Evolutionary conservation across 805 yeast species (phyloP).

Genomic region (Myxozyma sirexii): DNA sequence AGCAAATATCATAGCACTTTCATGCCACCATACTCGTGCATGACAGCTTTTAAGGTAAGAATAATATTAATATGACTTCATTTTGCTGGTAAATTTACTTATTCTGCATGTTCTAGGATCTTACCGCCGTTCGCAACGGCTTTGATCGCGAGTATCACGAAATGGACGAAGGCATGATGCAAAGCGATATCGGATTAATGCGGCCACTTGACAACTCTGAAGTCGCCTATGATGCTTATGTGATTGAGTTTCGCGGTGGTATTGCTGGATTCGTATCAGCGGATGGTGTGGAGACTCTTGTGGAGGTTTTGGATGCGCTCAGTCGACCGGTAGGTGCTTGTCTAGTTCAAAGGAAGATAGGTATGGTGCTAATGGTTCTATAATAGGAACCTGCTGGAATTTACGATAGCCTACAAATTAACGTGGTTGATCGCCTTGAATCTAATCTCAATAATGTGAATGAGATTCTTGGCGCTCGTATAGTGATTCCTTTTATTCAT

Average conservation of each 20-base stretch:
- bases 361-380: slow-evolving; percentile 15
- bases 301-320: slow-evolving; percentile 45
- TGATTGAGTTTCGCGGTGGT: slow-evolving; percentile 55
- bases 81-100: neutral
- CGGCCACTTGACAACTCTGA: slow-evolving; percentile 40
- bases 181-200: slow-evolving; percentile 5
- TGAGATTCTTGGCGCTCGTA: slow-evolving; percentile 49
- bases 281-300: slow-evolving; percentile 45
- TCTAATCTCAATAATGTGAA: slow-evolving; percentile 42
- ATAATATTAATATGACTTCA: neutral
- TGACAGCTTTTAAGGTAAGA: slow-evolving; percentile 23
- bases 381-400: slow-evolving; percentile 27
- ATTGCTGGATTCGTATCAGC: slow-evolving; percentile 55
- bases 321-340: slow-evolving; percentile 28
- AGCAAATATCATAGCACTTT: slow-evolving; percentile 6
- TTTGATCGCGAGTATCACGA: slow-evolving; percentile 14
- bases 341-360: neutral
- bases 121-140: slow-evolving; percentile 16
- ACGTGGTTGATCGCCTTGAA: slow-evolving; percentile 54
- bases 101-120: slow-evolving; percentile 4
- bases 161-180: slow-evolving; percentile 9
- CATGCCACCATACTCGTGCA: slow-evolving; percentile 27
- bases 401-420: slow-evolving; percentile 64
- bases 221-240: slow-evolving; percentile 56
- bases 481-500: slow-evolving; percentile 52